These are phyloP conservation scores for Lachancea thermotolerans DNA, from an alignment of 805 yeast genomes.

Conservation along the genomic window DNA sequence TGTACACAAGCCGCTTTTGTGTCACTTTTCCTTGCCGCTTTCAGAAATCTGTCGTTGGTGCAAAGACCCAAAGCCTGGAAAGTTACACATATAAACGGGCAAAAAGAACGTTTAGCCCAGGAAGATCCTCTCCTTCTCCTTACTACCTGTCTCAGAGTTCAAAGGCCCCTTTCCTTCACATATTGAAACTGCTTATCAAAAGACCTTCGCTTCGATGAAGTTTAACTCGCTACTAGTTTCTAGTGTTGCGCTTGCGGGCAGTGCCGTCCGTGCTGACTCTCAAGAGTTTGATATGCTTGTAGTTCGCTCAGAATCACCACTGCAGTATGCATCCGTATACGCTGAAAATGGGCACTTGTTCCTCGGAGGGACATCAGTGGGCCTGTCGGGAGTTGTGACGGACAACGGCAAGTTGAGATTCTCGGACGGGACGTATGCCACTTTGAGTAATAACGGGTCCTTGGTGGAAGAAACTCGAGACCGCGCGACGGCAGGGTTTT, in stretches of 20 bases:
- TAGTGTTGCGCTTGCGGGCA: neutral
- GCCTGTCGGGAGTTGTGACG: slow-evolving; percentile 23
- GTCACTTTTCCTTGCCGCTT: neutral
- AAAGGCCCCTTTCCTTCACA: neutral
- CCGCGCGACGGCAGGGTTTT: slow-evolving; percentile 31
- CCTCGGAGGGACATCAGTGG: slow-evolving; percentile 11
- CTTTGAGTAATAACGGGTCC: slow-evolving; percentile 21
- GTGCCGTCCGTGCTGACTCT: slow-evolving; percentile 29
- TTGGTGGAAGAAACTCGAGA: slow-evolving; percentile 18
- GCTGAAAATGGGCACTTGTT: slow-evolving; percentile 15
- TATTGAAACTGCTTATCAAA: neutral
- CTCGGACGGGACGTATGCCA: slow-evolving; percentile 27
- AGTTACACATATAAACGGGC: neutral
- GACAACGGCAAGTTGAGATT: slow-evolving; percentile 31
- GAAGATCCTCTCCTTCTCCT: no score
- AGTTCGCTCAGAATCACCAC: slow-evolving; percentile 32
- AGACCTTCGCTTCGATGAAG: neutral
- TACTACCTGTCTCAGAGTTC: no score
- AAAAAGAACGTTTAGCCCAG: no score
- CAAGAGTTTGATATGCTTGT: slow-evolving; percentile 31
- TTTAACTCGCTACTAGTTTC: neutral
- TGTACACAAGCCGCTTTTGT: neutral
- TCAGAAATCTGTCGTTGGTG: neutral
- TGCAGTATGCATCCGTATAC: slow-evolving; percentile 29
- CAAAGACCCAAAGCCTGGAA: no score